Percentiles rank a stretch among this genome's conserved stretches.
Evolutionary conservation across 2,329 filamentous ascomycete genomes (phyloP).

Genomic region (Trichophyton equinum): DNA sequence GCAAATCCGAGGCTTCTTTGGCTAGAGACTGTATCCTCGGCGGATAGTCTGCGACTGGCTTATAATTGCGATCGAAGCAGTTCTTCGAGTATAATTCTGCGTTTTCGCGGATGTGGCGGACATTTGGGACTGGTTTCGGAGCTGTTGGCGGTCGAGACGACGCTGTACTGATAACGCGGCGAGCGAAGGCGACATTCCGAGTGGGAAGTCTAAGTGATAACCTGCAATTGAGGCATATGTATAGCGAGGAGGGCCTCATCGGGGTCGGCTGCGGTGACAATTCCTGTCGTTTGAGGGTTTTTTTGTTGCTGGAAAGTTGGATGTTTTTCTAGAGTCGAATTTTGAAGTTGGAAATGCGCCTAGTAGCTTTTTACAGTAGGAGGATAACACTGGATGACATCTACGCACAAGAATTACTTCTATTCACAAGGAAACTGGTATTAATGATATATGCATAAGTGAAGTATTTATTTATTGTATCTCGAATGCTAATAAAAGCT

Average conservation of each 20-base stretch:
- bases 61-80: constrained; percentile 76
- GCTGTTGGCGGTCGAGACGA: constrained; percentile 9
- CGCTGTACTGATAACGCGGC: neutral
- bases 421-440: no score
- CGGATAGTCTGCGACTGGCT: constrained; percentile 38
- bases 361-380: neutral
- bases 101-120: constrained; percentile 83
- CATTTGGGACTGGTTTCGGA: constrained; percentile 66
- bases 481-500: no score
- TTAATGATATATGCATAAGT: no score
- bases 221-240: constrained; percentile 11
- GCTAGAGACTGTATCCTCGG: constrained; percentile 38
- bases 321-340: neutral
- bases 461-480: no score
- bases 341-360: neutral
- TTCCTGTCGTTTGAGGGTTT: neutral
- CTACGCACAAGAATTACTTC: no score
- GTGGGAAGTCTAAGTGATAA: constrained; percentile 2
- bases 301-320: neutral
- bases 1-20: constrained; percentile 27
- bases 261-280: constrained; percentile 11
- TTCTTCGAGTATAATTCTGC: constrained; percentile 69
- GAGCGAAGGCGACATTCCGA: constrained; percentile 5
- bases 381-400: neutral
- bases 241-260: constrained; percentile 19